Evolutionary conservation across 495 filamentous ascomycete genomes (phyloP).

Genomic region (Annulohypoxylon moriforme): DNA sequence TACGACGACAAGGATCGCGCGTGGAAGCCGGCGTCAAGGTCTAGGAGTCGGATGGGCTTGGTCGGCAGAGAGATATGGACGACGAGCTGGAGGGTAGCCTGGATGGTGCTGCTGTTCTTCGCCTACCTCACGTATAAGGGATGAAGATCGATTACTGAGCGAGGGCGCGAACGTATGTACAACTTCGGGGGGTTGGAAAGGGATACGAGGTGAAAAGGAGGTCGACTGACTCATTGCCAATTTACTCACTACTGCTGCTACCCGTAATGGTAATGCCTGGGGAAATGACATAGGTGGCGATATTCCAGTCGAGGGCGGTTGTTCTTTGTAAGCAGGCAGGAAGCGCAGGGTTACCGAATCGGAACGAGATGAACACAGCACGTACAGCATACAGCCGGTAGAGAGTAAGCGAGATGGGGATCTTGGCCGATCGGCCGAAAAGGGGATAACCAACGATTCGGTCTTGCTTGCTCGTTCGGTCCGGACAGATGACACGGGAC

Average conservation of each 20-base stretch:
- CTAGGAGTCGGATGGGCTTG: conserved; percentile 37
- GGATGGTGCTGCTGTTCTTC: conserved; percentile 60
- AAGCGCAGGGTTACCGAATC: background rate
- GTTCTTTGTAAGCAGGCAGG: background rate
- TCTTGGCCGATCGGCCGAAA: background rate
- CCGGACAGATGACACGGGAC: background rate
- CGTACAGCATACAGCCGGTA: background rate
- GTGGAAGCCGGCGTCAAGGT: conserved; percentile 21
- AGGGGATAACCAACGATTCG: background rate
- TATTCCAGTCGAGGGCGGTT: background rate
- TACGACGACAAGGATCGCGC: conserved; percentile 52
- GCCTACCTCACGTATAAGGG: conserved; percentile 55
- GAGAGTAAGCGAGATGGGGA: background rate
- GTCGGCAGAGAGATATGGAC: conserved; percentile 60
- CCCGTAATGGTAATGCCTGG: background rate
- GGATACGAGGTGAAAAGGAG: background rate
- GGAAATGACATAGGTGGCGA: background rate
- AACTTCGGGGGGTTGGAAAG: background rate
- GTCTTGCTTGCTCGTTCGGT: background rate
- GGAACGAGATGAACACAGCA: background rate
- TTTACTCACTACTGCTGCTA: background rate
- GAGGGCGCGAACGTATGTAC: background rate
- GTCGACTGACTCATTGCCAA: background rate
- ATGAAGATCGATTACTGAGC: conserved; percentile 28
- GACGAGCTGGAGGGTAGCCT: conserved; percentile 54